Evolutionary conservation across 805 yeast genomes (phyloP), one percentile per base, ranked within the genome.

Genomic region (Ogataea degrootiae): DNA sequence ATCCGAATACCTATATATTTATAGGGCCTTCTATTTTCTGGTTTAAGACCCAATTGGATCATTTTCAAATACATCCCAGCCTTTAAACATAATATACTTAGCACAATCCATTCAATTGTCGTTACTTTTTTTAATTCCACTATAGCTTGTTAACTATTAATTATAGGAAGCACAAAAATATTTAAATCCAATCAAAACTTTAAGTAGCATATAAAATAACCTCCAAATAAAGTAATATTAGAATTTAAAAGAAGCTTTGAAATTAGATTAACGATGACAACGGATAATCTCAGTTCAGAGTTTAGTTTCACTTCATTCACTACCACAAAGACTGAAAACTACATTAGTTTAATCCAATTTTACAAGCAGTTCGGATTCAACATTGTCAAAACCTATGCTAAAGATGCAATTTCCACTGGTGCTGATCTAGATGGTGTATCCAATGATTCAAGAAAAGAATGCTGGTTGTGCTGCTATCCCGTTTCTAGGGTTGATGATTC

Each of bases 401-500:
- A 83, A 52, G 77, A 70, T 61, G 69, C 72, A 51, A 65, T 69
- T 46, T 65, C 51, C 49, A 63, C 54, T 37, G 66, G 50, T 14
- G 42, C 51, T 51, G 67, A 51, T 55, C 62, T 71, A 15, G 63
- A 69, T 41, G 91, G 91, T 5, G 70, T 85, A 41, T 76, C 88
- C 8, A 72, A 70, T 47, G 88, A 84, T 53, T 84, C 91, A 0
- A 59, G 83, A 43, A 76, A 73, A 52, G 95, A 86, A 65, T 65
- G 79, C 29, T 86, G 95, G 95, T 62, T 86, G 41, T 87, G 84
- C 62, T 69, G 82, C 21, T 84, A 80, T 62, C 88, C 87, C 19
- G 68, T 76, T 37, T 45, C 60, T 1, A 52, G 57, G 41, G 16
- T 57, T 15, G 59, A 56, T 40, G 17, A 42, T 11, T 44, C 50